phyloP scores from a whole-genome alignment of 2,329 filamentous ascomycete species.

The Calonectria crousiana region DNA sequence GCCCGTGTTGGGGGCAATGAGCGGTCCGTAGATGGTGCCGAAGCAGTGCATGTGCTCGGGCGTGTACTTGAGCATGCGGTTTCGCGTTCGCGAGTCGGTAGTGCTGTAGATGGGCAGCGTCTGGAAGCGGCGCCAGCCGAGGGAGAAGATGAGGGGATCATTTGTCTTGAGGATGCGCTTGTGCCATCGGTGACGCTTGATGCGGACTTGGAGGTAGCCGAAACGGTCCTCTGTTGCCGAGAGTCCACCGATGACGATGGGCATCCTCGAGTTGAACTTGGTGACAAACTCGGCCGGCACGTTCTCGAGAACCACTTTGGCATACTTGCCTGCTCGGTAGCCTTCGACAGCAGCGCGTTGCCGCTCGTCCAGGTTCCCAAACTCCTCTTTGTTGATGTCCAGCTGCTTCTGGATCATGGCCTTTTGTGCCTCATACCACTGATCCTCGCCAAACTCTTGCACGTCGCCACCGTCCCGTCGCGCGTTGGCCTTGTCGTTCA shows the following conservation, averaged over 20 bases:
- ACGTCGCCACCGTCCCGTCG: conserved; percentile 75
- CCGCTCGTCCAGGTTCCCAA: conserved; percentile 85
- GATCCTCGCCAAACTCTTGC: conserved; percentile 93
- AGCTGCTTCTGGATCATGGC: conserved; percentile 94
- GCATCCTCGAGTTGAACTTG: conserved; percentile 84
- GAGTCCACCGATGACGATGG: conserved; percentile 91
- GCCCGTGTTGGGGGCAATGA: conserved; percentile 95
- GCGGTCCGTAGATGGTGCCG: conserved; percentile 92
- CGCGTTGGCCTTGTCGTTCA: conserved; percentile 87
- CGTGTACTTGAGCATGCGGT: conserved; percentile 98
- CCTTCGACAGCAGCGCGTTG: conserved; percentile 90
- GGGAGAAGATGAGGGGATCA: conserved; percentile 95
- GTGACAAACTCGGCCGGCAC: conserved; percentile 92
- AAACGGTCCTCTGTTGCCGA: conserved; percentile 95
- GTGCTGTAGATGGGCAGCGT: conserved; percentile 93
- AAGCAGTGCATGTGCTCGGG: conserved; percentile 99
- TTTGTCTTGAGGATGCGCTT: conserved; percentile 99
- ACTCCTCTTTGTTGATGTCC: conserved; percentile 96
- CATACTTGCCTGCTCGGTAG: conserved; percentile 92
- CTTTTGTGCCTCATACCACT: conserved; percentile 99
- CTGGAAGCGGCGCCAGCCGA: conserved; percentile 97
- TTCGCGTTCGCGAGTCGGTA: conserved; percentile 90
- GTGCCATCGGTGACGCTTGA: conserved; percentile 98
- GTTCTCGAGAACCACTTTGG: conserved; percentile 87
- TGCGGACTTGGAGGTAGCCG: conserved; percentile 93